Evolutionary conservation across 495 filamentous ascomycete species (phyloP).

Genomic region (Acidomyces sp.): DNA sequence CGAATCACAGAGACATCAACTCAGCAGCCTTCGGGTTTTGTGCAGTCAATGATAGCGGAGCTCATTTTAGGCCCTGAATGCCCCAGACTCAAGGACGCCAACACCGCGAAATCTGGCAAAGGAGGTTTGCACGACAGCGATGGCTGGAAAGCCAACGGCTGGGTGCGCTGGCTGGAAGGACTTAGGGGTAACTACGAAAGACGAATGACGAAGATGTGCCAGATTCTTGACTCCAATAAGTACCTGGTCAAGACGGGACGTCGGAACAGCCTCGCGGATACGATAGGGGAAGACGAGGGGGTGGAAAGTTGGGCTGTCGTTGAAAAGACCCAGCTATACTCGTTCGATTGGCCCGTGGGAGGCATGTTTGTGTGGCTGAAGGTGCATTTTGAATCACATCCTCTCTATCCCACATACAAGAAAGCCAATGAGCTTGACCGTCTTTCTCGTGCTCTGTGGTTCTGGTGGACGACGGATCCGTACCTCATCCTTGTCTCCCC

Average conservation of each 20-base stretch:
- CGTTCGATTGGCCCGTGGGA: conserved; percentile 61
- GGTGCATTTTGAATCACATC: conserved; percentile 55
- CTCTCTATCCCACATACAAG: conserved; percentile 36
- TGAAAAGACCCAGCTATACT: conserved; percentile 53
- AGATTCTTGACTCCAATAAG: conserved; percentile 50
- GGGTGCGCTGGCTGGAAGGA: conserved; percentile 78
- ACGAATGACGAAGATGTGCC: conserved; percentile 67
- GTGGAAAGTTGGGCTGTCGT: conserved; percentile 52
- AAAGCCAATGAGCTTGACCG: conserved; percentile 30
- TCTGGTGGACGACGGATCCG: conserved; percentile 55
- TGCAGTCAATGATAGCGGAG: conserved; percentile 66
- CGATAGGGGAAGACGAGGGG: conserved; percentile 30
- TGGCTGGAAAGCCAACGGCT: conserved; percentile 74
- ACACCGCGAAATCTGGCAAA: conserved; percentile 17
- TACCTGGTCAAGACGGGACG: conserved; percentile 40
- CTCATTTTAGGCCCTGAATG: conserved; percentile 52
- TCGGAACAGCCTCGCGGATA: conserved; percentile 26
- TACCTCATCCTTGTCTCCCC: conserved; percentile 52
- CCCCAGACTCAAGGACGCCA: conserved; percentile 25
- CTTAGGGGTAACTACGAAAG: conserved; percentile 69
- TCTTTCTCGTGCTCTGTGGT: conserved; percentile 53
- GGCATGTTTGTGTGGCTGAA: conserved; percentile 90
- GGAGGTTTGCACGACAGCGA: conserved; percentile 32
- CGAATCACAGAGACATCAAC: conserved; percentile 62
- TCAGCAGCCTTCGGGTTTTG: conserved; percentile 77